These are phyloP conservation scores for Scenedesmus sp. DNA, from an alignment of 163 green algal species.

Conservation along the genomic window DNA sequence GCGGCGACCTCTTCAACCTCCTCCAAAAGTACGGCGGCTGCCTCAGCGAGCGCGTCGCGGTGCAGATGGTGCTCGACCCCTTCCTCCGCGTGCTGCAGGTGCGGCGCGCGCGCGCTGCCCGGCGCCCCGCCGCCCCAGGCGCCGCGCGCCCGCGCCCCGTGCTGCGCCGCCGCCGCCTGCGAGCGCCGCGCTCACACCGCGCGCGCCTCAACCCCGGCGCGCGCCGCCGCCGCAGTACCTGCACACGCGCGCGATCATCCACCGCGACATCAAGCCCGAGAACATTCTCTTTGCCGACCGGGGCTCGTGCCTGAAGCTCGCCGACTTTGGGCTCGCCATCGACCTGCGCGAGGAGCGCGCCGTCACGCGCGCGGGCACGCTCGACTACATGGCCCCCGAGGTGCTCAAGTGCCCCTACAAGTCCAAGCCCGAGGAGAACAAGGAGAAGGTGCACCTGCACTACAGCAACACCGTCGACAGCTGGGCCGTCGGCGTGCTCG, in stretches of 20 bases:
- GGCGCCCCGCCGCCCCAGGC: too few species aligned
- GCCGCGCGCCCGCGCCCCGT: too few species aligned
- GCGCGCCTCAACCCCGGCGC: too few species aligned
- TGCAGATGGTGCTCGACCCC: conserved; percentile 70
- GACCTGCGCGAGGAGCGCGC: conserved; percentile 66
- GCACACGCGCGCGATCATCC: conserved; percentile 72
- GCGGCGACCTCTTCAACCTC: conserved; percentile 80
- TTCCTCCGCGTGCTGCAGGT: conserved; percentile 72
- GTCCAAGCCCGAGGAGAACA: conserved; percentile 84
- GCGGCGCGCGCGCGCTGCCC: too few species aligned
- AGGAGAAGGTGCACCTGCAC: conserved; percentile 73
- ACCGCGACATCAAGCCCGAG: conserved; percentile 71
- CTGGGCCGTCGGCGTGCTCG: conserved; percentile 86
- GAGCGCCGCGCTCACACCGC: too few species aligned
- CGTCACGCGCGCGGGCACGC: conserved; percentile 74
- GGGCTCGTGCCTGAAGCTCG: conserved; percentile 67
- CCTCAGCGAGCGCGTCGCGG: conserved; percentile 63
- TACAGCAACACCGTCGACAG: conserved; percentile 79
- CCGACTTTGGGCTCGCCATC: conserved; percentile 83
- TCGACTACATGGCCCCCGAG: conserved; percentile 84
- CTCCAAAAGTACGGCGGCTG: conserved; percentile 72
- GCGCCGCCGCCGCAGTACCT: conserved; percentile 60
- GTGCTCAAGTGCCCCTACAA: conserved; percentile 86
- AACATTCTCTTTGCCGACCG: conserved; percentile 73
- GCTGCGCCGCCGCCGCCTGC: too few species aligned